These are phyloP conservation scores for Stevia rebaudiana DNA, from an alignment of 140 eudicot species.

Conservation along the genomic window DNA sequence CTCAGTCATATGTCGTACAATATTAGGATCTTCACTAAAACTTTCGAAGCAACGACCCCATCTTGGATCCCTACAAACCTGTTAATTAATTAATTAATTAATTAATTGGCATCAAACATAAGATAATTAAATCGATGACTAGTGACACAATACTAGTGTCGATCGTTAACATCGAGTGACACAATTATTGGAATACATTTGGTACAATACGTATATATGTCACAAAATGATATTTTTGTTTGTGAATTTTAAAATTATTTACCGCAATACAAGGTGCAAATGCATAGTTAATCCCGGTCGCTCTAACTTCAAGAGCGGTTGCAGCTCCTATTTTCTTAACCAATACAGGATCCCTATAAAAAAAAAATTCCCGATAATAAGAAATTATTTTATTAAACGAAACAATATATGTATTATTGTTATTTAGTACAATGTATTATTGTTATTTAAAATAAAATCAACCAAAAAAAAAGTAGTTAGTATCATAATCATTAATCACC, in stretches of 20 bases:
- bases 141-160: too few species aligned
- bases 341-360: constrained; percentile 41
- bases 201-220: not conserved
- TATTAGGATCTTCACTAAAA: constrained; percentile 52
- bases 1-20: constrained; percentile 52
- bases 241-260: not conserved
- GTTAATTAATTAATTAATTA: not conserved
- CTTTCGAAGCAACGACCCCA: constrained; percentile 83
- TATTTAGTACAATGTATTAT: too few species aligned
- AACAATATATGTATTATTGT: too few species aligned
- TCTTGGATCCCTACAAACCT: constrained; percentile 79
- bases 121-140: too few species aligned
- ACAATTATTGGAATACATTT: too few species aligned
- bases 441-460: too few species aligned
- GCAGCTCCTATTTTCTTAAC: constrained; percentile 60
- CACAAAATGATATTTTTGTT: not conserved
- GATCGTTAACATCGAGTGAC: too few species aligned
- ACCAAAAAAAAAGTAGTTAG: too few species aligned
- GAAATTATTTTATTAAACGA: too few species aligned
- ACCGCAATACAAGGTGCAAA: constrained; percentile 69
- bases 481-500: too few species aligned
- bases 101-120: too few species aligned
- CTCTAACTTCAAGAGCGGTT: constrained; percentile 57
- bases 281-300: constrained; percentile 53
- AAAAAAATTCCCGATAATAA: not conserved